Conservation (phyloP, 441 rosid species). For the Rhodomyrtus psidioides region DNA sequence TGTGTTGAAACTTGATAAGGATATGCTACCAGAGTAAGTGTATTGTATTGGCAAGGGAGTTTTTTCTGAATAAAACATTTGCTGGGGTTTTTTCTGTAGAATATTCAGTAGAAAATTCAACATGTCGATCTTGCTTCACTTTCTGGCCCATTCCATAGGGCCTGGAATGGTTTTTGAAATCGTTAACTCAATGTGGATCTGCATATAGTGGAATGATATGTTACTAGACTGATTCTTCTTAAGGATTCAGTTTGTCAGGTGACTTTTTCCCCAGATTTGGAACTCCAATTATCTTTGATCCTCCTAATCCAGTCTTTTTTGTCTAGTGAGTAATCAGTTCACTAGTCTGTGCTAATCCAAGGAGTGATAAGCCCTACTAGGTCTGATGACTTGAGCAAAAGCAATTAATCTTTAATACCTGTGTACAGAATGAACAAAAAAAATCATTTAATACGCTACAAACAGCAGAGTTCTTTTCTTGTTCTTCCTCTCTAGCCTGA, state of each 20-base stretch:
- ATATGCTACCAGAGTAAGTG: not conserved
- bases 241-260: not conserved
- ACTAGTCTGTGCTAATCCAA: not conserved
- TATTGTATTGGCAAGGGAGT: not conserved
- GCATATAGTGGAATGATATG: not conserved
- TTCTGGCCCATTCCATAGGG: not conserved
- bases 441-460: not conserved
- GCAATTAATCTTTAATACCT: not conserved
- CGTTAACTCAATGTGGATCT: not conserved
- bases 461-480: not conserved
- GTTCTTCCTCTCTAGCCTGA: not conserved
- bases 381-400: not conserved
- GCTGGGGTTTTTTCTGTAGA: not conserved
- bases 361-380: not conserved
- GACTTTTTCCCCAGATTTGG: not conserved
- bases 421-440: not conserved
- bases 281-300: not conserved
- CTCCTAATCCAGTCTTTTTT: not conserved
- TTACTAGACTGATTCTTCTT: not conserved
- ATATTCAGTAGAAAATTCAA: not conserved
- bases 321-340: not conserved
- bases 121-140: not conserved
- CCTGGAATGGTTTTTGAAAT: not conserved
- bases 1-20: not conserved
- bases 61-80: not conserved